These are phyloP conservation scores for Termitomyces sp. DNA, from an alignment of 768 basidiomycete species.

Conservation along the genomic window DNA sequence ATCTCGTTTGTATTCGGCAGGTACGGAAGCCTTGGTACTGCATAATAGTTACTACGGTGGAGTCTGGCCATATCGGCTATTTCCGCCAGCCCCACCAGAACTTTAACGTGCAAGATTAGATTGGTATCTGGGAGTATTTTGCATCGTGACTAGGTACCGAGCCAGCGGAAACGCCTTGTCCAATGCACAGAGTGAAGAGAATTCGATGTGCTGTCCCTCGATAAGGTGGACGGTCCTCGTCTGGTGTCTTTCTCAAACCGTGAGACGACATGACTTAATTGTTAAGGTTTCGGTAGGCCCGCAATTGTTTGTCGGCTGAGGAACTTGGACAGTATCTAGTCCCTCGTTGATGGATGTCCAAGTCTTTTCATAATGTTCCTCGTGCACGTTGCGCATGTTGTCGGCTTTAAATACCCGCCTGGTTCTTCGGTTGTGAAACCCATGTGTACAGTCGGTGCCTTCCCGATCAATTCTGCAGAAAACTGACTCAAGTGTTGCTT, in stretches of 20 bases:
- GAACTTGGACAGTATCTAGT: too few species aligned
- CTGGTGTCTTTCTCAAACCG: not conserved
- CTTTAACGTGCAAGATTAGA: not conserved
- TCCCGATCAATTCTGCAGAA: not conserved
- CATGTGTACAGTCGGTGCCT: not conserved
- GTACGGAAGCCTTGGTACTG: not conserved
- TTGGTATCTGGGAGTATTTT: not conserved
- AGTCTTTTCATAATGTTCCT: too few species aligned
- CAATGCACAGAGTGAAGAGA: not conserved
- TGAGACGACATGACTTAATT: not conserved
- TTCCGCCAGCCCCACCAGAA: not conserved
- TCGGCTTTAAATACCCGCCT: not conserved
- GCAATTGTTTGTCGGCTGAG: too few species aligned
- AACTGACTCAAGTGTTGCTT: not conserved
- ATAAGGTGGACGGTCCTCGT: not conserved
- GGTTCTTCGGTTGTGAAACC: not conserved
- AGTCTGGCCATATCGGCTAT: not conserved
- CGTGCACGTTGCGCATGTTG: not conserved
- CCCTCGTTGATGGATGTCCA: too few species aligned
- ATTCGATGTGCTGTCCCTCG: not conserved
- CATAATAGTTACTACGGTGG: not conserved
- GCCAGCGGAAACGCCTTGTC: not conserved
- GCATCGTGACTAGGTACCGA: not conserved
- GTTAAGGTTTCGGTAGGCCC: not conserved
- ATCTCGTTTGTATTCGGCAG: not conserved